Percentiles rank a stretch among this genome's conserved stretches.
Evolutionary conservation across 352 stramenopile genomes (phyloP).

Genomic region (Blastocystis hominis): DNA sequence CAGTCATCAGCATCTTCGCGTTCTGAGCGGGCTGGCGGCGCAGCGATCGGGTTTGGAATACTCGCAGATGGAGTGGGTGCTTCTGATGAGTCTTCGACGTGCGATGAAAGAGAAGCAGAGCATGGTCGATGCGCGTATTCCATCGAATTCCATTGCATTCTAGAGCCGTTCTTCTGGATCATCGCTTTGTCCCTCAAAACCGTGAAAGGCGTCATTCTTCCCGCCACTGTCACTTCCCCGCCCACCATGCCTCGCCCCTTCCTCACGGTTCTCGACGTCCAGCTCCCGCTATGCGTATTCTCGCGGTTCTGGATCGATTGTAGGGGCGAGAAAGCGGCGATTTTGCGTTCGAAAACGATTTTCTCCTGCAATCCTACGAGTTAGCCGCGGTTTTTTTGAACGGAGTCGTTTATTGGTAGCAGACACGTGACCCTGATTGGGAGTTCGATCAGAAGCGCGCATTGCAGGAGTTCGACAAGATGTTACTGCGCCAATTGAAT

Average conservation of each 20-base stretch:
- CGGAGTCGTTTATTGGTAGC: neutral
- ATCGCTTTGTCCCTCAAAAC: neutral
- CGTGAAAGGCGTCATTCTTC: constrained; percentile 12
- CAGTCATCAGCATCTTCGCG: neutral
- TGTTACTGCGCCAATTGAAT: constrained; percentile 43
- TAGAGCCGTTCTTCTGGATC: constrained; percentile 31
- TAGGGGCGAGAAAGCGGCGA: neutral
- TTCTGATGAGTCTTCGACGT: constrained; percentile 31
- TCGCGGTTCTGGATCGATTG: neutral
- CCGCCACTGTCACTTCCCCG: neutral
- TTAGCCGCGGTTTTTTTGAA: neutral
- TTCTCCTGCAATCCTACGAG: constrained; percentile 30
- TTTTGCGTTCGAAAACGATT: neutral
- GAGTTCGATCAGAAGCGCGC: neutral
- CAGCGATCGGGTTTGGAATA: neutral
- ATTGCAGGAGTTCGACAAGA: constrained; percentile 32
- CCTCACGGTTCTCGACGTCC: neutral
- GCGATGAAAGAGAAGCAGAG: constrained; percentile 1
- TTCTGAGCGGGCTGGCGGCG: neutral
- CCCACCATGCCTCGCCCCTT: constrained; percentile 18
- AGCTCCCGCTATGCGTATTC: neutral
- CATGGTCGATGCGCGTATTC: neutral
- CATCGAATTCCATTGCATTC: neutral
- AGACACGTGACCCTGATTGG: neutral
- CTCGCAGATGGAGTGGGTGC: constrained; percentile 1